Evolutionary conservation across 148 eudicot species (phyloP), one percentile per base, ranked within the genome.

Genomic region (Camellia granthamiana): DNA sequence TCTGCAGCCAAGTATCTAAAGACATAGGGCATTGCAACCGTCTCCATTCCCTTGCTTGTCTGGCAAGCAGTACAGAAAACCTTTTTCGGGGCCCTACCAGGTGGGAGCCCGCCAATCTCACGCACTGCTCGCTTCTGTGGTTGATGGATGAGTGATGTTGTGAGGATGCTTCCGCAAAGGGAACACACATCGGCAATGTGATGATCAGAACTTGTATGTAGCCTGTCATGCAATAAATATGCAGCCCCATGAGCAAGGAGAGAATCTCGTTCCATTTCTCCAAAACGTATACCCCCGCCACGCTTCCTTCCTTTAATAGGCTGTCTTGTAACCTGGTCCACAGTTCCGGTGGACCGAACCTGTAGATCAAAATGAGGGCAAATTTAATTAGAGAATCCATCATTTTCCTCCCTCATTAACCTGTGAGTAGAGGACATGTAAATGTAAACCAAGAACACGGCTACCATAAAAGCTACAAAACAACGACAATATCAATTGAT

Each of bases 231-330:
- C 72, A 95, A 80, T 44, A 92, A 79, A 81, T 95, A 95, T 19
- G 99, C 91, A 18, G 99, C 97, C 8, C 99, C 99, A 38, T 95
- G 99, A 51, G 99, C 99, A 49, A 95, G 90, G 82, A 95, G 88
- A 3, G 99, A 91, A 54, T 95, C 99, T 61, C 99, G 85, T 81
- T 95, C 99, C 99, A 95, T 95, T 82, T 95, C 99, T 51, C 99
- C 99, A 67, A 95, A 95, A 58, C 99, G 96, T 12, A 95, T 80
- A 84, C 99, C 99, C 42, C 99, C 99, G 69, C 99, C 99, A 0
- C 88, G 88, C 87, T 95, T 95, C 83, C 99, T 90, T 68, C 99
- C 99, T 80, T 95, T 95, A 69, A 95, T 88, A 23, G 99, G 99
- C 79, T 95, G 99, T 44, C 93, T 85, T 0, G 99, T 95, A 16